Percentiles rank a stretch among this genome's conserved stretches.
phyloP scores from a whole-genome alignment of 2,329 filamentous ascomycete genomes.

The Acephala macrosclerotiorum region DNA sequence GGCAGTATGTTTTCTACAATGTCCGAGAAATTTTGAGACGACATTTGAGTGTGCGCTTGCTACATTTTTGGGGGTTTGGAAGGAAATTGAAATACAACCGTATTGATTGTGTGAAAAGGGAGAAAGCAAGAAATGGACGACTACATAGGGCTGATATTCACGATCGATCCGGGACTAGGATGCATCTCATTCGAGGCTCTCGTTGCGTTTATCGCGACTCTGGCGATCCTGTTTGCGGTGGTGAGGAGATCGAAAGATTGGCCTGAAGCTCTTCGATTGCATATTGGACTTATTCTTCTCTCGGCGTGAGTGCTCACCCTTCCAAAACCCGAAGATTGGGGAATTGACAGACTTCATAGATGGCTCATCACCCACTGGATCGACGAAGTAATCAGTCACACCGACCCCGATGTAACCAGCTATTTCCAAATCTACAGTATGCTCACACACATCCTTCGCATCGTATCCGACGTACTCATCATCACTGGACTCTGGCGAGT shows the following conservation, averaged over 20 bases:
- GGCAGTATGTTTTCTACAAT: background rate
- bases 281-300: constrained; percentile 9
- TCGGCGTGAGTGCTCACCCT: background rate
- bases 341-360: background rate
- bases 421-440: constrained; percentile 4
- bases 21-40: background rate
- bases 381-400: constrained; percentile 1
- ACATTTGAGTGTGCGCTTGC: background rate
- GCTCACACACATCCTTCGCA: constrained; percentile 7
- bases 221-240: background rate
- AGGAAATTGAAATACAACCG: background rate
- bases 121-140: background rate
- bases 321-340: background rate
- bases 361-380: constrained; percentile 16
- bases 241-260: constrained; percentile 10
- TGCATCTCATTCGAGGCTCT: background rate
- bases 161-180: background rate
- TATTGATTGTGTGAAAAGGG: background rate
- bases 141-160: constrained; percentile 5
- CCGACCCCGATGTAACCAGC: background rate
- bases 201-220: constrained; percentile 1
- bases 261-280: constrained; percentile 5
- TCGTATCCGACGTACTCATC: constrained; percentile 8
- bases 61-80: background rate
- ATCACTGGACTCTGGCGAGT: constrained; percentile 4